Percentiles rank a stretch among this genome's conserved stretches.
These are phyloP conservation scores for Brassica rapa DNA, from an alignment of 345 rosid species.

Conservation along the genomic window DNA sequence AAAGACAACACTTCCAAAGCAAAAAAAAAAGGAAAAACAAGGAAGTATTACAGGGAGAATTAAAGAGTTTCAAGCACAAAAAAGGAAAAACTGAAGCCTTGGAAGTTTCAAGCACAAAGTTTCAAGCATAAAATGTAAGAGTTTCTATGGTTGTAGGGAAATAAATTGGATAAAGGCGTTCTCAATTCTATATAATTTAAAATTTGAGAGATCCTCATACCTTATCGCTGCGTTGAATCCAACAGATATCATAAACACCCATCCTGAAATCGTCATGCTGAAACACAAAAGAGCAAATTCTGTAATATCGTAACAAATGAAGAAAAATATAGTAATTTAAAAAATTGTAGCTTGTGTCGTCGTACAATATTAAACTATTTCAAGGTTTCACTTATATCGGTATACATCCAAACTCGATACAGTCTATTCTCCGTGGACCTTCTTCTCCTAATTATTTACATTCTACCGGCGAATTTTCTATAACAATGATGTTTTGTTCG, in stretches of 20 bases:
- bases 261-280: slow-evolving; percentile 60
- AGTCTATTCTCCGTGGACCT: background rate
- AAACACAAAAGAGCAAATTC: background rate
- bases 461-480: no score
- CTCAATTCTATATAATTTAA: background rate
- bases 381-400: background rate
- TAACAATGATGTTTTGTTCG: background rate
- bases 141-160: background rate
- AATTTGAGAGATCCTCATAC: slow-evolving; percentile 27
- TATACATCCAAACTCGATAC: background rate
- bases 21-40: no score
- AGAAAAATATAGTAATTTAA: background rate
- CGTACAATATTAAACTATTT: background rate
- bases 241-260: slow-evolving; percentile 63
- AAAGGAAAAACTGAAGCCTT: no score
- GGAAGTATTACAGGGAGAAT: no score
- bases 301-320: background rate
- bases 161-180: background rate
- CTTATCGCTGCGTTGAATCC: slow-evolving; percentile 72
- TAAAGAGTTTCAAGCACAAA: no score
- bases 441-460: no score
- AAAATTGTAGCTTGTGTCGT: background rate
- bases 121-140: background rate
- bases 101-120: no score
- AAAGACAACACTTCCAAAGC: no score